These are phyloP conservation scores for Phytopythium boreale DNA, from an alignment of 352 stramenopile genomes.

Conservation along the genomic window DNA sequence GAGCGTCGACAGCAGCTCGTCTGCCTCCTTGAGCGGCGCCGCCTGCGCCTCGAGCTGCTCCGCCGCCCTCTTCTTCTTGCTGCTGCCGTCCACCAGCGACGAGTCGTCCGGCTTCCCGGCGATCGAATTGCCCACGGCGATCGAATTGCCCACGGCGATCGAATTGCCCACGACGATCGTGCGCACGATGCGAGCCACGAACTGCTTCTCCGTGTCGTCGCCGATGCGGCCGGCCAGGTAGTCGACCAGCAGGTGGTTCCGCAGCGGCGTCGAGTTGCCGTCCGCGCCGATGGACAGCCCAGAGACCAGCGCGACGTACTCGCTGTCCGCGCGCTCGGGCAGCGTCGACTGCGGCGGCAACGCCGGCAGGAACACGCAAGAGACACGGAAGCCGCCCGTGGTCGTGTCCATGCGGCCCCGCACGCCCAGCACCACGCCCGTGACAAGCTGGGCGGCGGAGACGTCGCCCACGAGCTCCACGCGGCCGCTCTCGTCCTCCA, in stretches of 20 bases:
- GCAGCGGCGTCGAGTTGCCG: conserved; percentile 25
- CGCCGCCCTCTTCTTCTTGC: conserved; percentile 41
- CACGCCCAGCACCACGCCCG: conserved; percentile 71
- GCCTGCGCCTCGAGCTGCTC: conserved; percentile 39
- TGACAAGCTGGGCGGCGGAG: conserved; percentile 50
- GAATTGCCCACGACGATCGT: conserved; percentile 76
- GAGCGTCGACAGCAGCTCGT: conserved; percentile 72
- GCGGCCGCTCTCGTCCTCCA: conserved; percentile 89
- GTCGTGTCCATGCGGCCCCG: conserved; percentile 51
- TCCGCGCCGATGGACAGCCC: conserved; percentile 41
- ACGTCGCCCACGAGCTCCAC: conserved; percentile 66
- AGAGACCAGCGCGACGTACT: conserved; percentile 71
- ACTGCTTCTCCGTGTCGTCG: conserved; percentile 43
- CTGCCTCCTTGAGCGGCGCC: conserved; percentile 59
- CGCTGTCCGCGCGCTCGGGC: conserved; percentile 37
- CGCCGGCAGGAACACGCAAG: conserved; percentile 51
- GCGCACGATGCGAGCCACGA: conserved; percentile 69
- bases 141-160: conserved; percentile 32
- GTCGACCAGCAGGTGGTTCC: conserved; percentile 68
- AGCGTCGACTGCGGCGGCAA: conserved; percentile 49
- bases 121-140: conserved; percentile 70
- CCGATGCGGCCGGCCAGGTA: conserved; percentile 73
- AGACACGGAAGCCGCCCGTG: conserved; percentile 50
- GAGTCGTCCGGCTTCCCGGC: conserved; percentile 19
- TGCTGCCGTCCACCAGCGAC: conserved; percentile 7